These are phyloP conservation scores for Aureobasidium mangrovei DNA, from an alignment of 2,329 filamentous ascomycete genomes.

Conservation along the genomic window DNA sequence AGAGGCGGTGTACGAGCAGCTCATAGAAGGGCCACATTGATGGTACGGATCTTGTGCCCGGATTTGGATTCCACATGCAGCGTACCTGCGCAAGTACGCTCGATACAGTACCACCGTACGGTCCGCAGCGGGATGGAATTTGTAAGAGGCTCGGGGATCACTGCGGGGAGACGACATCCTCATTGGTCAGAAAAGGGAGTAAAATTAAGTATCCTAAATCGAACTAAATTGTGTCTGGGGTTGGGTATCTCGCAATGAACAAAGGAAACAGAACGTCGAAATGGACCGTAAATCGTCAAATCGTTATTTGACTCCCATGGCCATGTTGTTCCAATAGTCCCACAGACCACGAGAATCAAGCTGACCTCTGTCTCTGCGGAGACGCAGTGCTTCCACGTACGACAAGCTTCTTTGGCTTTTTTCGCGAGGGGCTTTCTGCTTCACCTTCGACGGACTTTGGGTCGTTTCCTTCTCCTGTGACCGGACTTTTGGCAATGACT, in stretches of 20 bases:
- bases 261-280: neutral
- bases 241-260: conserved; percentile 1
- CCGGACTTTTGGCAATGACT: conserved; percentile 11
- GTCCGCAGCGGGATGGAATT: too few relatives aligned
- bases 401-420: conserved; percentile 16
- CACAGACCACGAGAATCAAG: conserved; percentile 10
- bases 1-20: too few relatives aligned
- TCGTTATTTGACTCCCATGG: conserved; percentile 5
- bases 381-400: conserved; percentile 18
- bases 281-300: neutral
- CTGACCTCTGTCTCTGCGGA: conserved; percentile 11
- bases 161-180: neutral
- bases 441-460: conserved; percentile 1
- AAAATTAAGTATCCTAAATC: conserved; percentile 3
- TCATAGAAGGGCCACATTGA: too few relatives aligned
- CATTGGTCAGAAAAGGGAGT: neutral
- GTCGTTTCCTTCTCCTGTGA: conserved; percentile 9
- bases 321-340: conserved; percentile 15
- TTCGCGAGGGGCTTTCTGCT: conserved; percentile 7
- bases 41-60: too few relatives aligned
- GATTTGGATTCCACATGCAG: too few relatives aligned
- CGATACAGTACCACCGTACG: too few relatives aligned
- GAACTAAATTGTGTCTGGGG: neutral
- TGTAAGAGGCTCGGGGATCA: too few relatives aligned
- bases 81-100: too few relatives aligned